Conservation (phyloP, 768 basidiomycete species). For the Lactarius hatsudake region DNA sequence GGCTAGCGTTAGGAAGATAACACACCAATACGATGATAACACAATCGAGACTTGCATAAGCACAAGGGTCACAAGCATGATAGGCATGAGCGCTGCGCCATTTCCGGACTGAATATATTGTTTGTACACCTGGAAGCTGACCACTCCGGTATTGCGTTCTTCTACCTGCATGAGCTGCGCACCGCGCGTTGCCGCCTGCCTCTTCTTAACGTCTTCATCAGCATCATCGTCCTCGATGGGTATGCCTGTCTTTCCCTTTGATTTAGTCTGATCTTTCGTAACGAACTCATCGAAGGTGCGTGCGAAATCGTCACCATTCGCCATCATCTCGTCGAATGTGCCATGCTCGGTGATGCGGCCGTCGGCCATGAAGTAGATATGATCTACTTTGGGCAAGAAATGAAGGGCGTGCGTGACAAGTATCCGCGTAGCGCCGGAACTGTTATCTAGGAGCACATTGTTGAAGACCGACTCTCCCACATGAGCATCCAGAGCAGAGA, state of each 20-base stretch:
- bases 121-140: conserved; percentile 53
- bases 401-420: conserved; percentile 92
- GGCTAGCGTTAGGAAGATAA: background rate
- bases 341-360: conserved; percentile 80
- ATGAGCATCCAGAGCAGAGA: conserved; percentile 88
- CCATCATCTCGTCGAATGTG: conserved; percentile 70
- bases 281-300: conserved; percentile 55
- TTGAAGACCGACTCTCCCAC: conserved; percentile 87
- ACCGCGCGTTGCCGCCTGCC: conserved; percentile 39
- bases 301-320: conserved; percentile 57
- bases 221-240: conserved; percentile 37
- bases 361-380: conserved; percentile 75
- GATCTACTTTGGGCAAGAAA: conserved; percentile 84
- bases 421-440: conserved; percentile 71
- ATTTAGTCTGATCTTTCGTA: conserved; percentile 50
- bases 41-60: conserved; percentile 69
- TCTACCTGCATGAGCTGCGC: conserved; percentile 76
- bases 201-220: conserved; percentile 40
- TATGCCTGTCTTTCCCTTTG: conserved; percentile 42
- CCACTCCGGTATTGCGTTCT: conserved; percentile 78
- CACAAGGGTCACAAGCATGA: conserved; percentile 57
- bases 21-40: conserved; percentile 75
- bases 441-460: conserved; percentile 67
- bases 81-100: conserved; percentile 61
- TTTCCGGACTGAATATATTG: conserved; percentile 69